Evolutionary conservation across 2,329 filamentous ascomycete genomes (phyloP).

Genomic region (Juglanconis sp.): DNA sequence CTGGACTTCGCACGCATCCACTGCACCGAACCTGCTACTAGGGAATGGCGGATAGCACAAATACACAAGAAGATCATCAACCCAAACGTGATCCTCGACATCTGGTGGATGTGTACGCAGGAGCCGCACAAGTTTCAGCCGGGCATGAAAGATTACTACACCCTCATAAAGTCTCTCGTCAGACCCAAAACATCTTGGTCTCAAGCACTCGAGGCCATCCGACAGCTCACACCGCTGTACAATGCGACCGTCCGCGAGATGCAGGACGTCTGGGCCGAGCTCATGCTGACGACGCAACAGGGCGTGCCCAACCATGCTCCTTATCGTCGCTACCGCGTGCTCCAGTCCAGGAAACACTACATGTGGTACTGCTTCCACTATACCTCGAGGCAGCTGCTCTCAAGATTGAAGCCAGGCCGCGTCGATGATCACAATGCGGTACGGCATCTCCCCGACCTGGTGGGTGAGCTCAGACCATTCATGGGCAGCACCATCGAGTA

Average conservation of each 20-base stretch:
- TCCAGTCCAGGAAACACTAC: slow-evolving; percentile 27
- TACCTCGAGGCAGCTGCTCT: slow-evolving; percentile 26
- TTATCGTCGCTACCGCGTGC: slow-evolving; percentile 23
- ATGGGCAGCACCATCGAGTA: slow-evolving; percentile 37
- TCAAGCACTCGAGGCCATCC: slow-evolving; percentile 27
- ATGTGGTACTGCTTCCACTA: slow-evolving; percentile 30
- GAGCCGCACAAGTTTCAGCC: slow-evolving; percentile 56
- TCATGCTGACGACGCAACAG: slow-evolving; percentile 24
- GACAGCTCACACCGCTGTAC: slow-evolving; percentile 27
- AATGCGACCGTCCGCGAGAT: slow-evolving; percentile 23
- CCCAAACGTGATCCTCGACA: slow-evolving; percentile 40
- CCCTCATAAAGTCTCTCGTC: slow-evolving; percentile 40
- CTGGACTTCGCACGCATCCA: slow-evolving; percentile 66
- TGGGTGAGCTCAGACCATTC: slow-evolving; percentile 47
- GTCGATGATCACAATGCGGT: slow-evolving; percentile 16
- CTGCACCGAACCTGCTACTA: slow-evolving; percentile 34
- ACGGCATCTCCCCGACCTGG: slow-evolving; percentile 36
- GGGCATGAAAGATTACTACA: slow-evolving; percentile 53
- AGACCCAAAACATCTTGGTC: slow-evolving; percentile 6
- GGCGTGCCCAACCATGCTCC: slow-evolving; percentile 18
- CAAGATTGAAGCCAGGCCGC: slow-evolving; percentile 13
- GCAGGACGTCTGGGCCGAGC: slow-evolving; percentile 18
- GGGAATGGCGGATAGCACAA: slow-evolving; percentile 34
- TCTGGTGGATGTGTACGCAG: slow-evolving; percentile 60
- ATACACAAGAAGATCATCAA: slow-evolving; percentile 34